Evolutionary conservation across 108 stramenopile species (phyloP), one percentile per base, ranked within the genome.

Genomic region (Skeletonema costatum): DNA sequence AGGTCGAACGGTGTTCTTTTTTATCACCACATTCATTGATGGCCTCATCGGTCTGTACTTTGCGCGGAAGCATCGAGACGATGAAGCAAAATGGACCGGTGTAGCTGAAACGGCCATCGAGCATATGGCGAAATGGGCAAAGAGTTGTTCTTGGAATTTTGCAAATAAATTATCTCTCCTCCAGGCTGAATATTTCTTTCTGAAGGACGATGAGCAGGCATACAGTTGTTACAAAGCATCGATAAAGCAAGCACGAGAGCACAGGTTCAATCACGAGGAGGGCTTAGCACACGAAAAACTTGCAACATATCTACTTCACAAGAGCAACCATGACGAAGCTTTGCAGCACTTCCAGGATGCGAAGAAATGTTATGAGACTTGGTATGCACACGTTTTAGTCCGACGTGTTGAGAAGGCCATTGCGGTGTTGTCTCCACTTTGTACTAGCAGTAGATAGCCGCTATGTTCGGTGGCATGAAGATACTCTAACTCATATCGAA

Each of bases 351-450:
- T 25, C 25, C 25, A 25, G 25, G 25, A 25, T 25, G 25, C 25
- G 25, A 25, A 25, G 25, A 25, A 25, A 0, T 25, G 25, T 25
- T 25, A 88, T 73, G 60, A 61, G 12, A 66, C 64, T 69, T 88
- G 87, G 87, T 82, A 85, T 59, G 87, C 83, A 14, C 62, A 48
- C 60, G 64, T 74, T 25, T 73, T 83, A 16, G 87, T 86, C n/a
- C 42, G 73, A 4, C 73, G 79, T 5, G 60, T 86, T 3, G 60
- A 64, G 35, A 71, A 74, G 42, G 76, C 76, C 30, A 70, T 76
- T 32, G 61, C 76, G 13, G 48, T 76, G 2, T 64, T 76, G 60
- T 30, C 44, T 36, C 66, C 74, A 32, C 42, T 75, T 2, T 75
- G 73, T 32, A 25, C 21, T 46, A 10, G 44, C 11, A 36, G 35